Evolutionary conservation across 495 filamentous ascomycete species (phyloP).

Genomic region (Tuber borchii): DNA sequence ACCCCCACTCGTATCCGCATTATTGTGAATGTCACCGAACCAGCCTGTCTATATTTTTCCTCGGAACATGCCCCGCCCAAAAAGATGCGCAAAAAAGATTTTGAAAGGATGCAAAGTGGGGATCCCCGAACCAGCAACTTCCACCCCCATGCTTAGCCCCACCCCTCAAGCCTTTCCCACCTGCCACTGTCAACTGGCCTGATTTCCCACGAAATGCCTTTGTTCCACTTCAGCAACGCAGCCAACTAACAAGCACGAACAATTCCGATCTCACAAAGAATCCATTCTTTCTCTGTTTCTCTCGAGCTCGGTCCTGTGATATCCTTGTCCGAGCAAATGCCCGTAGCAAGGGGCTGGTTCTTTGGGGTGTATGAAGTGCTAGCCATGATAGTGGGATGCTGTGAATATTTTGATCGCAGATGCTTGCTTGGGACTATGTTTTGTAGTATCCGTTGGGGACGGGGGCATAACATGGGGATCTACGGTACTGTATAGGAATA

Average conservation of each 20-base stretch:
- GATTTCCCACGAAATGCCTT: constrained; percentile 18
- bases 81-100: constrained; percentile 2
- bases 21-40: neutral
- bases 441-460: no score
- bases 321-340: no score
- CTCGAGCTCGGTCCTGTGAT: neutral
- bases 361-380: no score
- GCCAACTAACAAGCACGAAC: neutral
- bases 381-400: no score
- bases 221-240: neutral
- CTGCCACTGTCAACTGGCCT: constrained; percentile 6
- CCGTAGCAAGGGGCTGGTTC: no score
- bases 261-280: neutral
- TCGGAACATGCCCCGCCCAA: constrained; percentile 10
- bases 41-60: constrained; percentile 10
- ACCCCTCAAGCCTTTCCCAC: constrained; percentile 9
- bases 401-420: no score
- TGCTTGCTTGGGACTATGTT: no score
- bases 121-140: constrained; percentile 18
- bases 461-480: no score
- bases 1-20: neutral
- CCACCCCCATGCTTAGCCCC: constrained; percentile 22
- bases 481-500: no score
- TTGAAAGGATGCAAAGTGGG: constrained; percentile 13
- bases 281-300: neutral